These are phyloP conservation scores for Aspergillus hancockii DNA, from an alignment of 495 filamentous ascomycete genomes.

Conservation along the genomic window DNA sequence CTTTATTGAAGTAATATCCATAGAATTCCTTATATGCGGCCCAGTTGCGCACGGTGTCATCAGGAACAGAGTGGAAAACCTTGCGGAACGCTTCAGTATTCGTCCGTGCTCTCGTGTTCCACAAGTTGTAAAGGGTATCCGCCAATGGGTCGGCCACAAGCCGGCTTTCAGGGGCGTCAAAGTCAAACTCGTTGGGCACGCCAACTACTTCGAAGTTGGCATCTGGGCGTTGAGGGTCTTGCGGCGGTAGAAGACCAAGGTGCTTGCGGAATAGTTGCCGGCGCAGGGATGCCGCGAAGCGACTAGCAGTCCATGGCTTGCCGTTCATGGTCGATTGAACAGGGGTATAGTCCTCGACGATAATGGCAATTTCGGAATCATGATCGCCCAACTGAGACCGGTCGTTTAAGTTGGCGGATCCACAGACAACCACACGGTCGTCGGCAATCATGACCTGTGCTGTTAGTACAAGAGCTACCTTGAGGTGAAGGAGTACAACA, in stretches of 20 bases:
- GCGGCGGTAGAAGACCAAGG: constrained; percentile 76
- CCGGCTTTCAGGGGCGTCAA: constrained; percentile 70
- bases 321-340: constrained; percentile 74
- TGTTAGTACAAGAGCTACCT: constrained; percentile 18
- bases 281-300: constrained; percentile 82
- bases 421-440: constrained; percentile 84
- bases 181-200: constrained; percentile 78
- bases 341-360: constrained; percentile 75
- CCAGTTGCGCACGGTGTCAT: constrained; percentile 81
- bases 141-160: constrained; percentile 75
- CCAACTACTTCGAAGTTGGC: constrained; percentile 77
- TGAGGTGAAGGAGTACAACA: constrained; percentile 8
- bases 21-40: constrained; percentile 84
- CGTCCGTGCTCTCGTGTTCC: constrained; percentile 68
- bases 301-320: constrained; percentile 64
- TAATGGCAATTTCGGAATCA: constrained; percentile 81
- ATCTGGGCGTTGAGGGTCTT: constrained; percentile 62
- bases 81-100: constrained; percentile 87
- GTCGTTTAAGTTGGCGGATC: constrained; percentile 93
- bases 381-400: constrained; percentile 86
- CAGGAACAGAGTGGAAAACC: constrained; percentile 86
- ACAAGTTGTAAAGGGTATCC: constrained; percentile 64
- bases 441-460: constrained; percentile 81
- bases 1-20: constrained; percentile 66
- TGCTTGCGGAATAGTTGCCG: constrained; percentile 90